Evolutionary conservation across 768 basidiomycete species (phyloP).

Genomic region (Trametes villosa): DNA sequence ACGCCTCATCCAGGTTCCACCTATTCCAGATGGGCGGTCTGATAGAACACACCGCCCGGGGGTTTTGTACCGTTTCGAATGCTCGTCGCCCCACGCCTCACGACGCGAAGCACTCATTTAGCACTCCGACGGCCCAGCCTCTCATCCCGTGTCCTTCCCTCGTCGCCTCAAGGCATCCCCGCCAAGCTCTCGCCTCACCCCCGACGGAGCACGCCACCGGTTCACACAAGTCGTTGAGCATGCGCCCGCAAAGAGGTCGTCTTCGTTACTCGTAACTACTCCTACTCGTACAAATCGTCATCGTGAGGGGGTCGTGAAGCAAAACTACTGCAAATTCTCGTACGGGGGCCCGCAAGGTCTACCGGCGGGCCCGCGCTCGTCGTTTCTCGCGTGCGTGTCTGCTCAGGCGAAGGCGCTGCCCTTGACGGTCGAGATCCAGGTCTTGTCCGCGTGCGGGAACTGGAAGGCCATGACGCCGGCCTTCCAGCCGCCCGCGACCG

Average conservation of each 20-base stretch:
- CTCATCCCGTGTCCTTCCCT: too few relatives aligned
- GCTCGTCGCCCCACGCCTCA: too few relatives aligned
- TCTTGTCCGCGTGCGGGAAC: conserved; percentile 1
- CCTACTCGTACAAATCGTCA: neutral
- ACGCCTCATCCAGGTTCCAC: neutral
- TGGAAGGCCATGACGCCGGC: conserved; percentile 20
- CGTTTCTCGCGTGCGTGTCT: neutral
- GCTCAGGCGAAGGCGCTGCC: neutral
- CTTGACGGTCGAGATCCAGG: neutral
- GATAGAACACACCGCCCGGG: neutral
- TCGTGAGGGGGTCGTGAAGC: neutral
- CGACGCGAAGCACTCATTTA: too few relatives aligned
- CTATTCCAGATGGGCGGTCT: neutral
- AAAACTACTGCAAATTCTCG: neutral
- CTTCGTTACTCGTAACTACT: conserved; percentile 1
- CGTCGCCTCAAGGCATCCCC: too few relatives aligned
- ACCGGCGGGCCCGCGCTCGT: neutral
- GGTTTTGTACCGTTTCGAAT: neutral
- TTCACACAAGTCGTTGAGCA: neutral
- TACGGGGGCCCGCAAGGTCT: neutral
- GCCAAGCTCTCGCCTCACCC: too few relatives aligned
- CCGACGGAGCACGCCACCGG: neutral
- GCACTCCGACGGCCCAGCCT: too few relatives aligned
- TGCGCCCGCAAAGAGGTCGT: neutral
- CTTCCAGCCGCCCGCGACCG: conserved; percentile 9